Base-by-base conservation (phyloP, 371 early-diverging fungal species). In the Choanephora cucurbitarum region DNA sequence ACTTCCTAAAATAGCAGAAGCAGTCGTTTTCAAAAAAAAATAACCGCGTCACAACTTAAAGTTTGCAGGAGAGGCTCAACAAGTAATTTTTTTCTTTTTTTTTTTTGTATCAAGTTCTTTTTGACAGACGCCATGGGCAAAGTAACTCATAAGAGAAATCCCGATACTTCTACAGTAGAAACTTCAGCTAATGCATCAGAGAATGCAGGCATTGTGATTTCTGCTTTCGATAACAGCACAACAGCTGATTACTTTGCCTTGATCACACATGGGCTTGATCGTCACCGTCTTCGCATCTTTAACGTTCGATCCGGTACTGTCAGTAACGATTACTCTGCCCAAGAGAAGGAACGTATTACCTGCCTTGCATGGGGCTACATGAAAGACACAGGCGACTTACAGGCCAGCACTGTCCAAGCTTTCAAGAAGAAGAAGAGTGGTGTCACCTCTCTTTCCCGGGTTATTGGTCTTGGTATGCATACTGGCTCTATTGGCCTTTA, bases 191-290 rank as follows among this genome's bases (percentile, higher is more conserved):
- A 62, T 10, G 57, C 65, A 32, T 56, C 68, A 31, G 64, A 58
- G 10, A 60, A 65, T 37, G 69, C 73, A 5, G 73, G 72, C 49
- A 74, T 81, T 52, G 63, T 80, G 21, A 76, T 83, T 41, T 85
- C 85, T 0, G 77, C 79, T 14, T 86, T 85, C 64, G 83, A 84
- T 34, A 70, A 74, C 11, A 79, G 72, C 9, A 63, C 73, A 19
- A 66, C 65, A 19, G 82, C 80, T 41, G 79, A 78, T 52, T 75
- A 80, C 65, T 87, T 87, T 74, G 89, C 89, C 28, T 70, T 87
- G 49, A 85, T 89, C 40, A 81, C 88, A 14, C 87, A 81, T 31
- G 84, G 81, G 52, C 76, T 88, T 44, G 91, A 87, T 75, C 81
- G 85, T 49, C 82, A 85, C 61, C 82, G 86, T 43, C 72, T 91